Base-by-base conservation (phyloP, 345 rosid genomes). In the Murraya paniculata region DNA sequence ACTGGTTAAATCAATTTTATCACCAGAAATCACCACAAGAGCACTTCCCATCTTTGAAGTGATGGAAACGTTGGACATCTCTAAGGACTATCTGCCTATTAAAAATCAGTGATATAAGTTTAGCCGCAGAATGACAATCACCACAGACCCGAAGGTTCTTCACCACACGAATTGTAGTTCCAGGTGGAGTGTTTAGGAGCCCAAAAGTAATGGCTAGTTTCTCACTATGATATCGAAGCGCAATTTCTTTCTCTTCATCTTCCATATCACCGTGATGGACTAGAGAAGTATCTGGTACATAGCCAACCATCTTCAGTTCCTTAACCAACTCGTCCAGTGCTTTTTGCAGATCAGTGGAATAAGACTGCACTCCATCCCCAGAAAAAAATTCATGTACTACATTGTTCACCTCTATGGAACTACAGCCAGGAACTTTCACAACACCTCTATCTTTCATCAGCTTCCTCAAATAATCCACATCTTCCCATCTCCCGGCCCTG, bases 51-150 rank as follows among this genome's bases (percentile, higher is more conserved):
- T 89, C 85, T 83, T 85, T 84, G 71, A 95, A 95, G 78, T 90
- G 97, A 86, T 95, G 98, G 86, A 93, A 95, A 82, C 97, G 81
- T 81, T 95, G 97, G 61, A 91, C 93, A 86, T 93, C 98, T 81
- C 98, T 90, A 58, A 92, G 95, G 64, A 95, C 81, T 62, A 95
- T 88, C 81, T 82, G 86, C 83, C 98, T 90, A 62, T 84, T 41
- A 72, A 92, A 90, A 73, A 91, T 78, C 22, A 82, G 76, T 6
- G 98, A 95, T 72, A 95, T 85, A 55, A 88, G 80, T 82, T 92
- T 95, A 24, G 95, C 92, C 18, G 93, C 97, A 78, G 88, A 82
- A 87, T 93, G 98, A 65, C 98, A 93, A 88, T 93, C 98, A 82
- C 85, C 84, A 81, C 98, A 95, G 4, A 93, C 92, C 24, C 98